These are phyloP conservation scores for Spizellomyces punctatus DNA, from an alignment of 192 early-diverging fungal species.

Conservation along the genomic window DNA sequence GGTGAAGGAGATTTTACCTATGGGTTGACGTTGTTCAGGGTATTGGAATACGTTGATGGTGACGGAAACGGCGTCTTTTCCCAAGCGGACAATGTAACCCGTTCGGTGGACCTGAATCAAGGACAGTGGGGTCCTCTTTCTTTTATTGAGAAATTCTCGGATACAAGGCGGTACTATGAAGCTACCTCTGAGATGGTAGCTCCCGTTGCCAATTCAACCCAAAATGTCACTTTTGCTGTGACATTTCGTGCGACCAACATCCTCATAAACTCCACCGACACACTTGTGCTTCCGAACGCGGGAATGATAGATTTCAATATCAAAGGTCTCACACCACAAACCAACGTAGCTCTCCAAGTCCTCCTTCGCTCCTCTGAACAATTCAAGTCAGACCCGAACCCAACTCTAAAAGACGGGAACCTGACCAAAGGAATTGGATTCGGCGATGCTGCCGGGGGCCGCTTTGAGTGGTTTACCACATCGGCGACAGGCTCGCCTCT, in stretches of 20 bases:
- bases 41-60: slow-evolving; percentile 13
- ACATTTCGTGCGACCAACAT: slow-evolving; percentile 5
- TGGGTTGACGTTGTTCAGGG: not conserved
- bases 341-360: not conserved
- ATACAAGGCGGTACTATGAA: not conserved
- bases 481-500: not conserved
- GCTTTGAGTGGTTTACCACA: slow-evolving; percentile 9
- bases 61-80: slow-evolving; percentile 10
- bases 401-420: not conserved
- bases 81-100: not conserved
- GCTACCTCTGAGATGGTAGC: not conserved
- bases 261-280: slow-evolving; percentile 8
- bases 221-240: slow-evolving; percentile 1
- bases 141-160: not conserved
- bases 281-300: slow-evolving; percentile 9
- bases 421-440: slow-evolving; percentile 5
- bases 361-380: slow-evolving; percentile 5
- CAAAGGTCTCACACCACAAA: slow-evolving; percentile 1
- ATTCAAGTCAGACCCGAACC: slow-evolving; percentile 3
- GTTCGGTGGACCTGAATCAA: not conserved
- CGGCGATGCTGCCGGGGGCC: slow-evolving; percentile 15
- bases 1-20: slow-evolving; percentile 11
- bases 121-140: not conserved
- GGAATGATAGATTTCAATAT: slow-evolving; percentile 1
- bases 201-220: not conserved